Conservation (phyloP, 805 yeast species). For the Candida ulmi region DNA sequence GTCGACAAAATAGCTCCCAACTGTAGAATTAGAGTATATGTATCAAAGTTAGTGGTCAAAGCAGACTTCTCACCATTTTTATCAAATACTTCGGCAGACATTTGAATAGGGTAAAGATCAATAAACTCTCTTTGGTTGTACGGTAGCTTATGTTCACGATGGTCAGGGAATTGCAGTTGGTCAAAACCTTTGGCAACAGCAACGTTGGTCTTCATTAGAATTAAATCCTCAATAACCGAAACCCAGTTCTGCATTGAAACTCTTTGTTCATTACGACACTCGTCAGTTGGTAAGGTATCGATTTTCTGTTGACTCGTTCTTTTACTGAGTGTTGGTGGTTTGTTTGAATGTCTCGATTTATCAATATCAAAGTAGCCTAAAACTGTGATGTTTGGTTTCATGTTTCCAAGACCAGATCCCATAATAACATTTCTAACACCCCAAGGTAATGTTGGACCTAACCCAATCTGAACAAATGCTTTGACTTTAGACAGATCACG, state of each 20-base stretch:
- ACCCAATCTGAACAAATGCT: conserved; percentile 90
- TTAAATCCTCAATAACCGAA: conserved; percentile 81
- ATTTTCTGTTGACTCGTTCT: conserved; percentile 16
- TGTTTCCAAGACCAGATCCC: conserved; percentile 97
- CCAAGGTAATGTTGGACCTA: conserved; percentile 88
- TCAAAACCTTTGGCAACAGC: conserved; percentile 91
- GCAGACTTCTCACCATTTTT: conserved; percentile 60
- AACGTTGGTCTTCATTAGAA: conserved; percentile 83
- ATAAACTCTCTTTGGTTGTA: conserved; percentile 46
- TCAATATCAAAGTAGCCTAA: conserved; percentile 78
- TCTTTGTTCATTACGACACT: conserved; percentile 62
- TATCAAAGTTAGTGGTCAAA: conserved; percentile 87
- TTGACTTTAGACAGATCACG: conserved; percentile 75
- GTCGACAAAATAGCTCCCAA: conserved; percentile 90
- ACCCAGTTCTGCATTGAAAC: conserved; percentile 83
- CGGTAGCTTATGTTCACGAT: conserved; percentile 25
- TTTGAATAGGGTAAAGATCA: conserved; percentile 94
- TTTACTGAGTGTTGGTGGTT: conserved; percentile 1
- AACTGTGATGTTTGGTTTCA: conserved; percentile 94
- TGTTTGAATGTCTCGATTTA: conserved; percentile 17
- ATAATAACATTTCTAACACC: conserved; percentile 88
- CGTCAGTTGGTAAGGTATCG: conserved; percentile 71
- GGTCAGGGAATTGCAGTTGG: conserved; percentile 55
- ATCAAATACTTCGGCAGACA: conserved; percentile 77
- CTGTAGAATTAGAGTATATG: conserved; percentile 89